Conservation (phyloP, 495 filamentous ascomycete species). For the Stereocaulon alpinum region DNA sequence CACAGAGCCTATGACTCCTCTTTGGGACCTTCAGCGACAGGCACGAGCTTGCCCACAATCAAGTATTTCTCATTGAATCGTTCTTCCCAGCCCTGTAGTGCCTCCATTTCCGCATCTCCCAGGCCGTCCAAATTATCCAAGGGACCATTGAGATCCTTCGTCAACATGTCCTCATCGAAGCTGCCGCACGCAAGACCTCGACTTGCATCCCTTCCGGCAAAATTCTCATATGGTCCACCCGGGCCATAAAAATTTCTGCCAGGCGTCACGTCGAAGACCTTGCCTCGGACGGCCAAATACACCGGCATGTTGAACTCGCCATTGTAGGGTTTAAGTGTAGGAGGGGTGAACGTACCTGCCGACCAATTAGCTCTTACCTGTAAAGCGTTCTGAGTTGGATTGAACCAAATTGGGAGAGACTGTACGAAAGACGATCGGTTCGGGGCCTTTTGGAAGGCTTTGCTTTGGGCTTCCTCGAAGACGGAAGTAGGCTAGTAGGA, state of each 20-base stretch:
- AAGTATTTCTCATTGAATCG: conserved; percentile 90
- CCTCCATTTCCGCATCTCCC: conserved; percentile 65
- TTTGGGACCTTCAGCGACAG: conserved; percentile 44
- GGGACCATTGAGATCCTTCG: conserved; percentile 77
- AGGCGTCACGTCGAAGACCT: conserved; percentile 76
- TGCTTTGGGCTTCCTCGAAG: conserved; percentile 50
- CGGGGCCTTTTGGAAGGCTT: conserved; percentile 55
- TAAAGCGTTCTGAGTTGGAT: not conserved
- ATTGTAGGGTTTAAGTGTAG: conserved; percentile 77
- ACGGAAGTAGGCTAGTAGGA: conserved; percentile 59
- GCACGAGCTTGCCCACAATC: conserved; percentile 81
- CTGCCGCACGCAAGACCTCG: conserved; percentile 82
- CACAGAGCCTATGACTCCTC: conserved; percentile 28
- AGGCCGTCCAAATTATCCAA: conserved; percentile 73
- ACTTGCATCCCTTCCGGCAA: conserved; percentile 88
- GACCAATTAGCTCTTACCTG: not conserved
- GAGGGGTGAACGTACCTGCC: conserved; percentile 69
- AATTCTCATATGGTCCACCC: conserved; percentile 86
- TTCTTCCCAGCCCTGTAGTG: conserved; percentile 83
- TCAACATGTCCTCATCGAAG: conserved; percentile 95
- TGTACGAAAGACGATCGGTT: conserved; percentile 68
- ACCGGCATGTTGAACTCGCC: conserved; percentile 64
- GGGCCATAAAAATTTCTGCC: conserved; percentile 91
- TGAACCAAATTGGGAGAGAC: not conserved
- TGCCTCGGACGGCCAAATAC: conserved; percentile 73